Base-by-base conservation (phyloP, 108 stramenopile genomes). In the Craspedostauros australis region DNA sequence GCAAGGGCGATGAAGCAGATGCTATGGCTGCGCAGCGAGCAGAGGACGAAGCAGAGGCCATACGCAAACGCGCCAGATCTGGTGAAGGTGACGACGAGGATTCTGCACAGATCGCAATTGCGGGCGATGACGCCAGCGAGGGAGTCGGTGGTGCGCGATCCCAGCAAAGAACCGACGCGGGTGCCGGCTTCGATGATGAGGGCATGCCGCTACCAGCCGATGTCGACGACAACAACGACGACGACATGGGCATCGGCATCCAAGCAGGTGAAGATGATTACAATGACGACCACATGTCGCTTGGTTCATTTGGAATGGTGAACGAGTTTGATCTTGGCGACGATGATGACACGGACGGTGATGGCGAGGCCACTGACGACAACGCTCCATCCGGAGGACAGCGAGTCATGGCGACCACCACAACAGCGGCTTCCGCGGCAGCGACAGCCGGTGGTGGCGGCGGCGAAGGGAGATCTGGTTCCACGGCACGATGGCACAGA, bases 401-500 rank as follows among this genome's bases (percentile, higher is more conserved):
- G 7, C 73, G 84, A 11, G 77, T 54, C 62, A 71, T 37, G 54
- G 61, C 22, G 57, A 69, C 12, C 79, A 84, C 38, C 47, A 54
- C 25, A 84, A 76, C 6, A 75, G 67, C 8, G 82, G 79, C 32
- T 60, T 29, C 22, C 5, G 23, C 18, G 68, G 76, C 9, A 68
- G 39, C 15, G 72, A 57, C 8, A 71, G 60, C 7, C 57, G 54
- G 0, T 74, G 62, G 15, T 51, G 68, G 33, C 76, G 78, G 4
- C 56, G 66, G 7, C 73, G 84, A 11, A 77, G 46, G 88, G 83
- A 32, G 80, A 77, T 34, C 73, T 25, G 66, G 64, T 14, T 77
- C 76, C 59, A 68, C 56, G 29, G 62, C 90, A 62, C 87, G 91
- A 58, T 94, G 92, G 95, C 92, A 93, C 75, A 88, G 86, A 39